Percentiles rank a stretch among this genome's conserved stretches.
Evolutionary conservation across 2,329 filamentous ascomycete species (phyloP).

Genomic region (Aspergillus versicolor): DNA sequence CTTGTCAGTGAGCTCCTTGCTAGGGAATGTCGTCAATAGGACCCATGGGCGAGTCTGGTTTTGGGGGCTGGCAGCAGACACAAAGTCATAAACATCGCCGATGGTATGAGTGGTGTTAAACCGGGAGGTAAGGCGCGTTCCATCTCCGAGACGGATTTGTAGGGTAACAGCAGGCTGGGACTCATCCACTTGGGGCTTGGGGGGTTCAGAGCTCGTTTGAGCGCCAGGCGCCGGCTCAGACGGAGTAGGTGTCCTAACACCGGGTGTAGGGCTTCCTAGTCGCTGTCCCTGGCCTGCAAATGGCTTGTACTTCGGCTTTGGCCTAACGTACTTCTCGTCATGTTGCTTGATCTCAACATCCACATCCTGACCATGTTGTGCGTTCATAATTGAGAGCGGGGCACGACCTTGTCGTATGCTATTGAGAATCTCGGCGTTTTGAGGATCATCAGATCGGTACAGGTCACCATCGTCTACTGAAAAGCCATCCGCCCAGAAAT

Average conservation of each 20-base stretch:
- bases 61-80: constrained; percentile 52
- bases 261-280: constrained; percentile 64
- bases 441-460: constrained; percentile 62
- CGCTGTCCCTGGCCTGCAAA: constrained; percentile 61
- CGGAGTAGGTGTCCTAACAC: constrained; percentile 38
- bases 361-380: constrained; percentile 62
- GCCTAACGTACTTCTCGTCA: constrained; percentile 61
- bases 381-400: constrained; percentile 62
- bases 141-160: constrained; percentile 64
- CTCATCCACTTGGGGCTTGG: constrained; percentile 54
- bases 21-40: constrained; percentile 66
- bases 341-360: constrained; percentile 65
- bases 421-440: constrained; percentile 60
- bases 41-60: constrained; percentile 55
- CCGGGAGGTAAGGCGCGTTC: constrained; percentile 58
- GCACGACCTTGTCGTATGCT: constrained; percentile 64
- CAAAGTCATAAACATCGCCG: constrained; percentile 64
- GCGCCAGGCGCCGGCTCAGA: constrained; percentile 28
- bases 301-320: constrained; percentile 64
- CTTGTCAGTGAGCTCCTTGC: constrained; percentile 61
- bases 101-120: constrained; percentile 67
- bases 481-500: constrained; percentile 66
- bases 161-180: constrained; percentile 59
- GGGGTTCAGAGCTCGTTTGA: constrained; percentile 24
- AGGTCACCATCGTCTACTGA: constrained; percentile 66